Percentiles rank a stretch among this genome's conserved stretches.
phyloP scores from a whole-genome alignment of 2,329 filamentous ascomycete genomes.

The Aspergillus proliferans region DNA sequence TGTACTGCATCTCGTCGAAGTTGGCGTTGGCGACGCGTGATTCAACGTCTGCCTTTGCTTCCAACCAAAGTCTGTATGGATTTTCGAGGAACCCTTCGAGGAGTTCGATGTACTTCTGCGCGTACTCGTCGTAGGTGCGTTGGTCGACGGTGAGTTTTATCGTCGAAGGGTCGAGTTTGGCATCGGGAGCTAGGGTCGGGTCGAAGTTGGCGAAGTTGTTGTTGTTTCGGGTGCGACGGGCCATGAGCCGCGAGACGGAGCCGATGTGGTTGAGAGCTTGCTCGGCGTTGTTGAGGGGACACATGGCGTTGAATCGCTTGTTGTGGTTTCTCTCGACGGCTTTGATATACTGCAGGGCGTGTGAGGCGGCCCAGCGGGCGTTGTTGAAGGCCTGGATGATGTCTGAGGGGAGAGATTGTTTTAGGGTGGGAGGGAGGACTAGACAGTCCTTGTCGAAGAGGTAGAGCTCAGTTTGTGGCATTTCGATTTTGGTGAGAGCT shows the following conservation, averaged over 20 bases:
- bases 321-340: slow-evolving; percentile 10
- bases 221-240: slow-evolving; percentile 12
- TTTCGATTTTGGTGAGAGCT: not conserved
- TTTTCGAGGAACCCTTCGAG: slow-evolving; percentile 8
- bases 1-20: slow-evolving; percentile 9
- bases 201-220: slow-evolving; percentile 6
- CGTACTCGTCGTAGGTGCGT: slow-evolving; percentile 14
- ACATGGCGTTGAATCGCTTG: slow-evolving; percentile 20
- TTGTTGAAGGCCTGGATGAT: slow-evolving; percentile 7
- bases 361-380: slow-evolving; percentile 11
- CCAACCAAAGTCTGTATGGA: slow-evolving; percentile 11
- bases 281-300: slow-evolving; percentile 7
- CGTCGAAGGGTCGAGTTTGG: slow-evolving; percentile 21
- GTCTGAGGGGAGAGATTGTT: slow-evolving; percentile 2
- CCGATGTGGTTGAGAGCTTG: slow-evolving; percentile 9
- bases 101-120: not conserved
- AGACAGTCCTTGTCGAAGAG: slow-evolving; percentile 10
- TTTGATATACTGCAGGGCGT: slow-evolving; percentile 10
- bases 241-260: slow-evolving; percentile 21
- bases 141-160: slow-evolving; percentile 19
- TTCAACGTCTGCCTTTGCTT: slow-evolving; percentile 9
- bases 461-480: slow-evolving; percentile 6
- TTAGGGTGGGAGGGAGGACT: slow-evolving; percentile 11
- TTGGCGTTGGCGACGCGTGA: slow-evolving; percentile 3
- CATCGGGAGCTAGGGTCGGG: slow-evolving; percentile 12